Base-by-base conservation (phyloP, 257 asterid genomes). In the Haberlea rhodopensis region DNA sequence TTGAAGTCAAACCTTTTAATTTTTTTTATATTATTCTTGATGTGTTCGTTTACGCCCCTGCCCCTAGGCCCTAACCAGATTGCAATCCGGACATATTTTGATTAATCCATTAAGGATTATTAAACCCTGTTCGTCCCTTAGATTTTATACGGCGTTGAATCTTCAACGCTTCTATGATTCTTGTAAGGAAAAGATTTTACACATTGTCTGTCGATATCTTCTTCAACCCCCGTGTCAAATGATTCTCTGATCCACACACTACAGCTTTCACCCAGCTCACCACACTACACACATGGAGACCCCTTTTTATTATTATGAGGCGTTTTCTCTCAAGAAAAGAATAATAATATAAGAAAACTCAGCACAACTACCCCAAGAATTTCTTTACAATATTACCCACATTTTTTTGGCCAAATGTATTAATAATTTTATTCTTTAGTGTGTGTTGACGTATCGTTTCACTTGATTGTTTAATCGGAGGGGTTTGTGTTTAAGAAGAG, bases 291-390 rank as follows among this genome's bases (percentile, higher is more conserved):
- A 34, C 52, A 62, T 74, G 53, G 81, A 59, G 78, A 83, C 64
- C 76, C 80, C 76, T 66, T 53, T 69, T 63, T 23, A 59, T 70
- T 68, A 60, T 57, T 25, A 34, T 54, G 77, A 67, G 78, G 79
- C 79, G 76, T 77, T 66, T 67, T 73, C 76, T 81, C 87, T 65
- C 78, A 57, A 74, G 77, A 72, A 81, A 85, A 69, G 84, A 82
- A 80, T 80, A 78, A 67, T 9, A 64, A 57, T 29, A 60, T 52
- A 67, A 45, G 59, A 51, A 62, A 45, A 37, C 73, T 28, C 32
- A 61, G 67, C 63, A 55, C 59, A 58, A 52, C 58, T 51, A 57
- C 51, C 66, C 60, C 78, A 70, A 43, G 65, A 45, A 43, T 49
- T 57, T 40, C 29, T 40, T 58, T 28, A 26, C 34, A 60, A 55